Base-by-base conservation (phyloP, 768 basidiomycete species). In the Suillus tomentosus region DNA sequence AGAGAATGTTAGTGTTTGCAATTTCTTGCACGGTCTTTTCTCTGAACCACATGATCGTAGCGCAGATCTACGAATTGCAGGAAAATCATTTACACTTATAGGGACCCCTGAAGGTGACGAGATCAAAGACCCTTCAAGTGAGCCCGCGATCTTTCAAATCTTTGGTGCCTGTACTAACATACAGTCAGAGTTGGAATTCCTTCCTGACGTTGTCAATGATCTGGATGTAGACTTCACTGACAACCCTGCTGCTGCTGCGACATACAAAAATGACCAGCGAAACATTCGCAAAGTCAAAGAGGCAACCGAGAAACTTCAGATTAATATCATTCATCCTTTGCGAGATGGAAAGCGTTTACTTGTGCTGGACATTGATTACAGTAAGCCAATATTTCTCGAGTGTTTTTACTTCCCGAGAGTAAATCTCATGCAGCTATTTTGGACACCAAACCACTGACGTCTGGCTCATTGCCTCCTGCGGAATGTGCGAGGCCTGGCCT, bases 301-400 rank as follows among this genome's bases (percentile, higher is more conserved):
- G 72, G 85, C 87, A 37, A 85, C 88, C 2, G 79, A 84, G 64
- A 86, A 86, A 62, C 79, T 92, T 5, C 77, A 86, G 47, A 74
- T 89, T 64, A 85, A 92, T 70, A 74, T 95, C 64, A 95, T 96
- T 65, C 83, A 88, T 73, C 89, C 89, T 5, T 81, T 94, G 24
- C 82, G 94, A 37, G 80, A 82, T 60, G 91, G 90, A 24, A 95
- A 95, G 75, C 87, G 86, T 64, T 78, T 96, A 1, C 82, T 95
- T 24, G 94, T 96, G 0, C 81, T 96, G 10, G 94, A 95, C 72
- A 87, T 95, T 62, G 94, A 95, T 74, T 94, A 95, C 69, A 95
- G 94, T 92, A 62, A 70, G 84, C 6, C 31, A 39, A 15, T 31
- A 11, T 17, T 37, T 24, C 27, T 36, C 14, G 48, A 11, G 15